phyloP scores from a whole-genome alignment of 148 eudicot species.

The Dysphania ambrosioides region DNA sequence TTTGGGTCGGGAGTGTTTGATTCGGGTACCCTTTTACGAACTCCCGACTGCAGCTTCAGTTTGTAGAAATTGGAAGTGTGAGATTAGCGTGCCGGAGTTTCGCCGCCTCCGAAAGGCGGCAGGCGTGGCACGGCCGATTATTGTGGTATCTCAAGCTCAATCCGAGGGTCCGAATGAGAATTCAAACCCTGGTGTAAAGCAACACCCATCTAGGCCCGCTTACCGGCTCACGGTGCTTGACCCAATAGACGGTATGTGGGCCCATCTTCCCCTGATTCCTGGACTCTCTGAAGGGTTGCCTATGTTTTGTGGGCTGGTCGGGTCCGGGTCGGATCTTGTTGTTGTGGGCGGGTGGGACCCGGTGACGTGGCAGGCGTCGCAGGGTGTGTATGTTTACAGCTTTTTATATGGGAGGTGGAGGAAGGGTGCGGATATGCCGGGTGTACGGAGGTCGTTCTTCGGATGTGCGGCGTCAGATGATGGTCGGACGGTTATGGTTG shows the following conservation, averaged over 20 bases:
- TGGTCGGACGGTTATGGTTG: constrained; percentile 50
- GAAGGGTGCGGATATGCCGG: constrained; percentile 68
- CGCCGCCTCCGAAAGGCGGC: constrained; percentile 34
- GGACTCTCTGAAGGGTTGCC: constrained; percentile 55
- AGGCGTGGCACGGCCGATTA: constrained; percentile 41
- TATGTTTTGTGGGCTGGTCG: constrained; percentile 57
- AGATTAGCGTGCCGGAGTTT: constrained; percentile 45
- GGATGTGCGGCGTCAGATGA: constrained; percentile 51
- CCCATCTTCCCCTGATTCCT: constrained; percentile 45
- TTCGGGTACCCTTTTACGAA: constrained; percentile 41
- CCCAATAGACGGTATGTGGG: constrained; percentile 46
- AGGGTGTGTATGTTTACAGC: constrained; percentile 44
- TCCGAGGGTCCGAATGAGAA: constrained; percentile 17
- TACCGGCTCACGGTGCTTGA: constrained; percentile 53
- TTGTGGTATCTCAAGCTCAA: constrained; percentile 56
- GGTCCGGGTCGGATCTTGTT: constrained; percentile 54
- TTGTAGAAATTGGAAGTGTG: constrained; percentile 42
- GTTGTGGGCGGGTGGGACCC: constrained; percentile 87
- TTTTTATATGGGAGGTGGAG: constrained; percentile 61
- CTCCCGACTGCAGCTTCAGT: constrained; percentile 49
- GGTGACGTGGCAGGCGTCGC: constrained; percentile 45
- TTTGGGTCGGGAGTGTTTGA: constrained; percentile 59
- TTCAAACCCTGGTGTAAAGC: constrained; percentile 17
- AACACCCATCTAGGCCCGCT: constrained; percentile 25
- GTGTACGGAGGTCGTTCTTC: constrained; percentile 55